Percentiles rank a stretch among this genome's conserved stretches.
Conservation (phyloP, 164 flowering plant genomes). For the Annona squamosa region DNA sequence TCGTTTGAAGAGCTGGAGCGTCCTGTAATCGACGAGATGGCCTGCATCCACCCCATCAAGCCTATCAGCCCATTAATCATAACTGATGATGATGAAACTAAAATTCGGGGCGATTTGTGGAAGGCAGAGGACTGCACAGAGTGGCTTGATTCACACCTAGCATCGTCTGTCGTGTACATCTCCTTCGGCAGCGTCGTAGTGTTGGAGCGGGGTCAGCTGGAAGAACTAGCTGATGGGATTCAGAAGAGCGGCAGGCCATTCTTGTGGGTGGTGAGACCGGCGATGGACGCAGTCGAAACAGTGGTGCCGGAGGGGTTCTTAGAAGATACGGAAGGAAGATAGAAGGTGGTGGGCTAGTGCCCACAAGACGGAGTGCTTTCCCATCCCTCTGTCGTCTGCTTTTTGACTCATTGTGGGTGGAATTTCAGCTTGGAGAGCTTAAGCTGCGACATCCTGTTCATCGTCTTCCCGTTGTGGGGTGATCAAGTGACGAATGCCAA, state of each 20-base stretch:
- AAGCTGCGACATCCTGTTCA: constrained; percentile 45
- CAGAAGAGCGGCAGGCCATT: constrained; percentile 33
- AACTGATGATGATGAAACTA: neutral
- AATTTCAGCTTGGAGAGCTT: constrained; percentile 61
- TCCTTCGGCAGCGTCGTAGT: constrained; percentile 55
- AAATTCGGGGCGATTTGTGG: constrained; percentile 38
- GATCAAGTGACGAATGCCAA: constrained; percentile 65
- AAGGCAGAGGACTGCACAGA: constrained; percentile 32
- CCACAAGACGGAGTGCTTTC: constrained; percentile 56
- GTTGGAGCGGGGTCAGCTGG: constrained; percentile 39
- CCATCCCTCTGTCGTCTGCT: constrained; percentile 57
- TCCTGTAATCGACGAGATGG: constrained; percentile 32
- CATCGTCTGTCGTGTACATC: constrained; percentile 49
- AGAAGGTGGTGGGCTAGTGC: constrained; percentile 55
- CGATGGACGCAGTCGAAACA: constrained; percentile 1
- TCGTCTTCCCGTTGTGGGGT: constrained; percentile 60
- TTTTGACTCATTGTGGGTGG: constrained; percentile 83
- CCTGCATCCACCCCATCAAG: constrained; percentile 24
- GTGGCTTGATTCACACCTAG: constrained; percentile 49
- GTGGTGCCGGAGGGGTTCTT: constrained; percentile 51
- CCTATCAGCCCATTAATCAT: constrained; percentile 56
- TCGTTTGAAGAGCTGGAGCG: constrained; percentile 63
- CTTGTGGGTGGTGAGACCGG: constrained; percentile 56
- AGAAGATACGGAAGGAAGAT: constrained; percentile 39
- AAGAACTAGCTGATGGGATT: constrained; percentile 55